Conservation (phyloP, 2,329 filamentous ascomycete species). For the Colletotrichum incanum region DNA sequence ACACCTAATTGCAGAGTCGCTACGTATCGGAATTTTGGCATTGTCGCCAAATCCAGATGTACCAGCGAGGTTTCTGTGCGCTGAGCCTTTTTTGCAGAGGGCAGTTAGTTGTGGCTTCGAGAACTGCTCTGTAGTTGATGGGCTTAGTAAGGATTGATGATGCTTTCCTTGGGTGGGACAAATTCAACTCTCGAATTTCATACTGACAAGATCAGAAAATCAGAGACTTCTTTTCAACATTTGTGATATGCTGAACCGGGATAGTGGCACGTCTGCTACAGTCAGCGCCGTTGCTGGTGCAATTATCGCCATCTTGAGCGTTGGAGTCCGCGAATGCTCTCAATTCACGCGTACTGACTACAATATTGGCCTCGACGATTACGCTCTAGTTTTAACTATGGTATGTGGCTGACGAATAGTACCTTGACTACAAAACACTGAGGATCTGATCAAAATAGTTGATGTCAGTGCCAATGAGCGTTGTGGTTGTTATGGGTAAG, state of each 20-base stretch:
- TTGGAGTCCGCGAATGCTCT: slow-evolving; percentile 24
- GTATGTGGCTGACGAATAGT: neutral
- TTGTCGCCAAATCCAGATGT: neutral
- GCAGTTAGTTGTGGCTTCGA: neutral
- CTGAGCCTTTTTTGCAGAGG: neutral
- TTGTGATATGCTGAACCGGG: slow-evolving; percentile 18
- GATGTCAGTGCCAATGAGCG: slow-evolving; percentile 33
- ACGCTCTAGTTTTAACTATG: slow-evolving; percentile 28
- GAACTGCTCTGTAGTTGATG: slow-evolving; percentile 1
- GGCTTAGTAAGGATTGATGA: neutral
- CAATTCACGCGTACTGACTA: slow-evolving; percentile 26
- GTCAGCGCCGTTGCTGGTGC: slow-evolving; percentile 29
- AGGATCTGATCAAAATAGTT: neutral
- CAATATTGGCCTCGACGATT: slow-evolving; percentile 25
- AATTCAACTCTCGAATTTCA: no score
- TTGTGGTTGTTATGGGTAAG: slow-evolving; percentile 20
- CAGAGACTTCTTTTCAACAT: slow-evolving; percentile 23
- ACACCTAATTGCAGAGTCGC: neutral
- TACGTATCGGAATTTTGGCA: neutral
- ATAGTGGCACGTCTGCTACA: slow-evolving; percentile 24
- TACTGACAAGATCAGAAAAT: neutral
- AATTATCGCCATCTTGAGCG: slow-evolving; percentile 20
- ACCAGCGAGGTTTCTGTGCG: neutral
- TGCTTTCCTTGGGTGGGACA: no score
- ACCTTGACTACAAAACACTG: no score